A percentile compares a stretch with the other conserved stretches of the same genome.
Evolutionary conservation across 352 stramenopile genomes (phyloP).

Genomic region (Globisporangium barbulae): DNA sequence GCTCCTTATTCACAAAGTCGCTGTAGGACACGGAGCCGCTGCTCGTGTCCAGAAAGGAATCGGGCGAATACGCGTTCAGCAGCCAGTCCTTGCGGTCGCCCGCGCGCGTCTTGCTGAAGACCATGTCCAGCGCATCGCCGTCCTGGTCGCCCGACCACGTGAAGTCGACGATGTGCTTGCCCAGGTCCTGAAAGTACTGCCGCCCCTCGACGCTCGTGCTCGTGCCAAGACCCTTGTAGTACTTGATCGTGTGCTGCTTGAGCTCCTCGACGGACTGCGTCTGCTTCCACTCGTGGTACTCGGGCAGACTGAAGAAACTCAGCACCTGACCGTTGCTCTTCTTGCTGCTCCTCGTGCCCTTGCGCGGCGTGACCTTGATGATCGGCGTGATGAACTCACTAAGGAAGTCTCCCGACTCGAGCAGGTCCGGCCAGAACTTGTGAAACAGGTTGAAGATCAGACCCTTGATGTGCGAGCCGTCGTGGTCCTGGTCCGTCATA

Average conservation of each 20-base stretch:
- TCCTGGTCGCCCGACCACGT: slow-evolving; percentile 65
- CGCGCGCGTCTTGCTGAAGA: slow-evolving; percentile 96
- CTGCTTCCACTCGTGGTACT: slow-evolving; percentile 96
- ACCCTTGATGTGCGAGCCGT: slow-evolving; percentile 99
- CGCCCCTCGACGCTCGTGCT: slow-evolving; percentile 96
- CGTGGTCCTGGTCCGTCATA: slow-evolving; percentile 99
- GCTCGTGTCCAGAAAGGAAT: slow-evolving; percentile 94
- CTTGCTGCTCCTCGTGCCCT: slow-evolving; percentile 48
- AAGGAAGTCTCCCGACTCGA: slow-evolving; percentile 94
- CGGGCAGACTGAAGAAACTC: slow-evolving; percentile 97
- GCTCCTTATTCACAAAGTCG: slow-evolving; percentile 98
- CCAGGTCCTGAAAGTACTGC: slow-evolving; percentile 97
- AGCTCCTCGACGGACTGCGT: slow-evolving; percentile 33
- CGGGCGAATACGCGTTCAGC: slow-evolving; percentile 77
- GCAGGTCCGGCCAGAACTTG: slow-evolving; percentile 96
- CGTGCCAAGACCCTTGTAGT: slow-evolving; percentile 99
- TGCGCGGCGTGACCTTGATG: slow-evolving; percentile 92
- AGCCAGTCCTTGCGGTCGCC: slow-evolving; percentile 97
- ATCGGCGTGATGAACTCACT: slow-evolving; percentile 99
- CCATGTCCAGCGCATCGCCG: slow-evolving; percentile 97
- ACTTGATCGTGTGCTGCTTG: slow-evolving; percentile 97
- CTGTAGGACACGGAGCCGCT: slow-evolving; percentile 88
- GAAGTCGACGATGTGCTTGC: slow-evolving; percentile 94
- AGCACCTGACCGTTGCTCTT: slow-evolving; percentile 39
- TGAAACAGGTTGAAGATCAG: slow-evolving; percentile 99